Conservation (phyloP, 306 rosid genomes). For the Neltuma alba region DNA sequence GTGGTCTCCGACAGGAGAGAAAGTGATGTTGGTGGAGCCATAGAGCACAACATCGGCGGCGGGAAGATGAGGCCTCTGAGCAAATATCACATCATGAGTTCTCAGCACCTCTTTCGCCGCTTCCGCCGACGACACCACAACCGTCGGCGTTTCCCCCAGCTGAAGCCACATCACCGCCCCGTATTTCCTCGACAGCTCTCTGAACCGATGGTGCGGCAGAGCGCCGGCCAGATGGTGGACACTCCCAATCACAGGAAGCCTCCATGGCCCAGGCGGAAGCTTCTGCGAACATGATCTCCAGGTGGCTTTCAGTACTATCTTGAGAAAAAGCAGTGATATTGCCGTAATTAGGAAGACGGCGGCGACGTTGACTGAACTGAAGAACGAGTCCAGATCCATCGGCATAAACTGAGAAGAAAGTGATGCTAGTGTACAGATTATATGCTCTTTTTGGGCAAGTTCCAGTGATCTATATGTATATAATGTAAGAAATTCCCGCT, state of each 20-base stretch:
- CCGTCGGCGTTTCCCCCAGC: slow-evolving; percentile 21
- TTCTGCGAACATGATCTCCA: background rate
- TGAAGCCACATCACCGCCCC: slow-evolving; percentile 29
- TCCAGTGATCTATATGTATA: too few relatives aligned
- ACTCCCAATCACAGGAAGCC: background rate
- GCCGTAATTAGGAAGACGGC: background rate
- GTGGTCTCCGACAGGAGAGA: slow-evolving; percentile 15
- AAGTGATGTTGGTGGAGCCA: background rate
- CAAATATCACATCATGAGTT: slow-evolving; percentile 31
- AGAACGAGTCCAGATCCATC: too few relatives aligned
- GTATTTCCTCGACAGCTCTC: background rate
- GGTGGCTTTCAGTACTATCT: background rate
- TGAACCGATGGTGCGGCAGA: background rate
- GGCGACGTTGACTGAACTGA: too few relatives aligned
- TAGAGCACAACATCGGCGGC: background rate
- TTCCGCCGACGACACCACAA: slow-evolving; percentile 40
- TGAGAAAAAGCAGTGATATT: background rate
- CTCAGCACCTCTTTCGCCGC: slow-evolving; percentile 38
- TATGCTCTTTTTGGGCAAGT: too few relatives aligned
- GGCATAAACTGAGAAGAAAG: too few relatives aligned
- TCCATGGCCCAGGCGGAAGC: background rate
- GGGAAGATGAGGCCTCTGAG: background rate
- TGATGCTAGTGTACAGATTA: too few relatives aligned
- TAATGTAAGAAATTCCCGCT: too few relatives aligned
- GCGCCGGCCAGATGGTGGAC: background rate